Percentiles rank a stretch among this genome's conserved stretches.
These are phyloP conservation scores for Phlebiopsis flavidoalba DNA, from an alignment of 768 basidiomycete genomes.

Conservation along the genomic window DNA sequence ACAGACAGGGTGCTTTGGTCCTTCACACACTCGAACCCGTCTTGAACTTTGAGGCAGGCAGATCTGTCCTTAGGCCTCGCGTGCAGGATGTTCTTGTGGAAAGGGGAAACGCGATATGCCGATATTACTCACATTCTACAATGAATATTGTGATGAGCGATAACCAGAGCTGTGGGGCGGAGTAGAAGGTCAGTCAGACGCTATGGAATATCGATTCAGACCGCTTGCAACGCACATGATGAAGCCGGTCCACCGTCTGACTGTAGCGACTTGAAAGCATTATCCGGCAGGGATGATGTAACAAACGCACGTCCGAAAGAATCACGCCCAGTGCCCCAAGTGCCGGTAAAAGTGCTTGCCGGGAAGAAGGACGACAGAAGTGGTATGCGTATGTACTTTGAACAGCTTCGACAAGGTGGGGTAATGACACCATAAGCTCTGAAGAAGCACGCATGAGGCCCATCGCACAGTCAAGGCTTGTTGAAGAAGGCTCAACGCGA, in stretches of 20 bases:
- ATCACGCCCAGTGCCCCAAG: slow-evolving; percentile 88
- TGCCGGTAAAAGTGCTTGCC: slow-evolving; percentile 87
- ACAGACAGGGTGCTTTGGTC: too few species aligned
- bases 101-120: neutral
- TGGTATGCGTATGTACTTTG: slow-evolving; percentile 54
- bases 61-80: too few species aligned
- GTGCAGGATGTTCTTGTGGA: neutral
- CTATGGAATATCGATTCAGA: neutral
- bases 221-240: slow-evolving; percentile 55
- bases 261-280: slow-evolving; percentile 45
- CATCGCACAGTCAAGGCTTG: neutral
- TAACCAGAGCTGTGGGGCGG: slow-evolving; percentile 38
- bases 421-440: slow-evolving; percentile 78
- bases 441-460: neutral
- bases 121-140: slow-evolving; percentile 62
- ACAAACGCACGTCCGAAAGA: slow-evolving; percentile 76
- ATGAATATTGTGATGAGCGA: slow-evolving; percentile 72
- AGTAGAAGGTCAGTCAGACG: neutral
- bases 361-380: slow-evolving; percentile 66
- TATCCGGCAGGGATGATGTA: slow-evolving; percentile 78
- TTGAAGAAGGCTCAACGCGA: slow-evolving; percentile 36
- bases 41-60: too few species aligned
- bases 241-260: slow-evolving; percentile 61
- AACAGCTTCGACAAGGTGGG: slow-evolving; percentile 57
- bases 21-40: too few species aligned